Evolutionary conservation across 2,329 filamentous ascomycete species (phyloP).

Genomic region (Hymenotorrendiella dingleyae): DNA sequence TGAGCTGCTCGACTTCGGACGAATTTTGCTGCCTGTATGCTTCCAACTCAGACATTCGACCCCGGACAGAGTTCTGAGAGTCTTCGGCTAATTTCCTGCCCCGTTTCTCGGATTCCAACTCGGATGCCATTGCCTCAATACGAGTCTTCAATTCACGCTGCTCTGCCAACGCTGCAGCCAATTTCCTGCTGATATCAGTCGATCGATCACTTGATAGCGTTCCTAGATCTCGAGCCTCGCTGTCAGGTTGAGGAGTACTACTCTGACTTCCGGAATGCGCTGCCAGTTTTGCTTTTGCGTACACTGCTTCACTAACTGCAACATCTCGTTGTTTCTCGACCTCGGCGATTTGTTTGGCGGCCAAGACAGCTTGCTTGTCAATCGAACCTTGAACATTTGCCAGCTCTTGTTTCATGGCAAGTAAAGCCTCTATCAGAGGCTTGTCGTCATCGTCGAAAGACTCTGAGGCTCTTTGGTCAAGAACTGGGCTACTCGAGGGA

Average conservation of each 20-base stretch:
- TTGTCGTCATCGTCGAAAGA: slow-evolving; percentile 88
- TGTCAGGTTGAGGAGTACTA: slow-evolving; percentile 53
- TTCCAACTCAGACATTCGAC: slow-evolving; percentile 78
- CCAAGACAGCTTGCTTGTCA: slow-evolving; percentile 78
- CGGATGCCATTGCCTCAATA: slow-evolving; percentile 60
- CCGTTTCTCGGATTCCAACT: slow-evolving; percentile 75
- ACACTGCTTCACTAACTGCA: slow-evolving; percentile 90
- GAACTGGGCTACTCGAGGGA: slow-evolving; percentile 59
- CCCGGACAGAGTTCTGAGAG: slow-evolving; percentile 74
- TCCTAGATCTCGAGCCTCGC: slow-evolving; percentile 53
- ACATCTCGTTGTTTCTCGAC: slow-evolving; percentile 91
- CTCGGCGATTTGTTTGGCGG: slow-evolving; percentile 85
- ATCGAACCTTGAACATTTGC: slow-evolving; percentile 85
- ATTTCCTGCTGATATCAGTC: slow-evolving; percentile 71
- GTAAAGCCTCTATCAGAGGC: slow-evolving; percentile 82
- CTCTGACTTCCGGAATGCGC: slow-evolving; percentile 67
- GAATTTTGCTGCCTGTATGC: slow-evolving; percentile 76
- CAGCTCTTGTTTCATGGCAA: slow-evolving; percentile 86
- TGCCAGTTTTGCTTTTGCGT: slow-evolving; percentile 87
- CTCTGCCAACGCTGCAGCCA: slow-evolving; percentile 72
- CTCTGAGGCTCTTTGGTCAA: slow-evolving; percentile 72
- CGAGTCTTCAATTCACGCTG: slow-evolving; percentile 78
- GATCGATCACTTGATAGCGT: slow-evolving; percentile 53
- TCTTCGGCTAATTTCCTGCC: slow-evolving; percentile 84
- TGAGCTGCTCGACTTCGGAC: slow-evolving; percentile 77